A percentile compares a stretch with the other conserved stretches of the same genome.
phyloP scores from a whole-genome alignment of 352 stramenopile species.

The Pythium graminicola region DNA sequence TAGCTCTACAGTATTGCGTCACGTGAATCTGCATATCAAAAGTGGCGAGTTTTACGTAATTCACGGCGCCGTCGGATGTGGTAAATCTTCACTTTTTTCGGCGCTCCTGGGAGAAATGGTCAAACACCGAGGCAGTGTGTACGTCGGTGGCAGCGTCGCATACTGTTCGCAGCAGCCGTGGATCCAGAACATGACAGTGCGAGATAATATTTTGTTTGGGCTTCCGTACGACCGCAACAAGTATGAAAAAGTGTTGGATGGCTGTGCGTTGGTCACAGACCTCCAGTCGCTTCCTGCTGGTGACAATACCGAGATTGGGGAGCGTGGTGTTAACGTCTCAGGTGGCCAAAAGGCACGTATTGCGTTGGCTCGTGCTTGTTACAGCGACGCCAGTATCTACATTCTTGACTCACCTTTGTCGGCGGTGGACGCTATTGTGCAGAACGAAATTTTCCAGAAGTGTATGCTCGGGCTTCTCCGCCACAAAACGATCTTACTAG shows the following conservation, averaged over 20 bases:
- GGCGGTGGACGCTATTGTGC: conserved; percentile 90
- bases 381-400: conserved; percentile 50
- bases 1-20: conserved; percentile 23
- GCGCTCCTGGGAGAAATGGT: conserved; percentile 88
- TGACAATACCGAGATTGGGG: conserved; percentile 54
- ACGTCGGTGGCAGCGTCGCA: conserved; percentile 34
- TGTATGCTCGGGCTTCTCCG: conserved; percentile 14
- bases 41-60: conserved; percentile 80
- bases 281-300: conserved; percentile 55
- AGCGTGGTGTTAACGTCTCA: conserved; percentile 46
- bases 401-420: conserved; percentile 87
- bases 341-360: conserved; percentile 50
- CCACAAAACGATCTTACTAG: conserved; percentile 20
- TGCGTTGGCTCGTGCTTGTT: conserved; percentile 49
- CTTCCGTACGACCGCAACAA: conserved; percentile 32
- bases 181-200: conserved; percentile 64
- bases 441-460: conserved; percentile 71
- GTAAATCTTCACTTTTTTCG: conserved; percentile 90
- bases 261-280: conserved; percentile 38
- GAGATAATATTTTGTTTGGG: conserved; percentile 89
- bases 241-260: conserved; percentile 43
- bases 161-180: conserved; percentile 77
- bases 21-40: conserved; percentile 62
- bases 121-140: conserved; percentile 10
- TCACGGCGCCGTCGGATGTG: conserved; percentile 83